Evolutionary conservation across 495 filamentous ascomycete species (phyloP), one percentile per base, ranked within the genome.

Genomic region (Pyronema omphalodes): DNA sequence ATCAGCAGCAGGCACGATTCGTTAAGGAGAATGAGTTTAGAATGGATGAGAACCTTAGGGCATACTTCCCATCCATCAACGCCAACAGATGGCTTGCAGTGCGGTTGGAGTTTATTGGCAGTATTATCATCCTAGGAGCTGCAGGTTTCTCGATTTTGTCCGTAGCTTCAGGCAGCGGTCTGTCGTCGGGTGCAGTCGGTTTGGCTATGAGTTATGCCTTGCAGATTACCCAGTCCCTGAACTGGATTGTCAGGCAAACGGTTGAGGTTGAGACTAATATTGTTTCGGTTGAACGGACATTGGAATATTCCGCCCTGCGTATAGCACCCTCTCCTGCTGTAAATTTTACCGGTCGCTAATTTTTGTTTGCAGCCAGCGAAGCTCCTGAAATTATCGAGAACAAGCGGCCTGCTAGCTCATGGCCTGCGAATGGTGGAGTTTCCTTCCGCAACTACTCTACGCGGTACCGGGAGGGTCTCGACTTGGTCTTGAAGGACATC

Each of bases 241-340:
- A 99, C 71, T 99, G 91, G 91, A 95, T 99, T 61, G 93, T 99
- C 44, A 83, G 93, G 52, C 93, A 99, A 71, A 94, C 91, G 3
- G 93, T 99, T 12, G 93, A 99, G 69, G 93, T 96, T 34, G 93
- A 99, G 73, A 96, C 91, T 47, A 99, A 99, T 69, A 96, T 96
- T 57, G 89, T 99, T 54, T 94, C 93, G 9, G 93, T 99, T 52
- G 93, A 99, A 75, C 82, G 93, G 56, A 86, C 96, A 41, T 80
- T 96, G 55, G 93, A 99, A 69, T 99, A 99, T 67, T 54, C 52
- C 14, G 15, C 19, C 36, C 23, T 52, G 35, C 50, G 14, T 41
- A 41, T 61, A 29, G 85, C 91, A 53, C 77, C 77, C 57, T 77
- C 96, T 57, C 91, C 91, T 29, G 23, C 39, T 41, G 15, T 41